phyloP scores from a whole-genome alignment of 2,329 filamentous ascomycete genomes.

The Grosmannia penicillata region DNA sequence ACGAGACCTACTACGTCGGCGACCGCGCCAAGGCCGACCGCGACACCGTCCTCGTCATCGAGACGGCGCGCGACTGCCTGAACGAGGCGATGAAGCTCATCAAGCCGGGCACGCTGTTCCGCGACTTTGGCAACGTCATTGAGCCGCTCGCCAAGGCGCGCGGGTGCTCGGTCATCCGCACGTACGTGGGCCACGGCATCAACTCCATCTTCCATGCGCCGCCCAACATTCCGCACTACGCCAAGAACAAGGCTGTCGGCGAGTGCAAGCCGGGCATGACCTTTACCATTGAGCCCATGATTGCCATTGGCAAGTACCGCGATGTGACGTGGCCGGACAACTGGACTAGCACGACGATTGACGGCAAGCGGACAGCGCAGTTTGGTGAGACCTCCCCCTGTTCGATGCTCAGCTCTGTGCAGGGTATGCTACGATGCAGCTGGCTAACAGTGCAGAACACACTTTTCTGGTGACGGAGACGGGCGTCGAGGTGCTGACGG shows the following conservation, averaged over 20 bases:
- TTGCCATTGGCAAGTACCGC: slow-evolving; percentile 76
- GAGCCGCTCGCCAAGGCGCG: slow-evolving; percentile 84
- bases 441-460: slow-evolving; percentile 41
- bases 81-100: slow-evolving; percentile 84
- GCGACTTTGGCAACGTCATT: slow-evolving; percentile 87
- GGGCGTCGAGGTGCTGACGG: slow-evolving; percentile 72
- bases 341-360: slow-evolving; percentile 90
- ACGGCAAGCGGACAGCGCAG: slow-evolving; percentile 81
- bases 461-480: slow-evolving; percentile 73
- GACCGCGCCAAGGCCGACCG: slow-evolving; percentile 72
- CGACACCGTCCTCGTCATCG: slow-evolving; percentile 79
- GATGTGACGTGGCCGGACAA: slow-evolving; percentile 98
- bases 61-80: slow-evolving; percentile 77
- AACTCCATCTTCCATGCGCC: slow-evolving; percentile 87
- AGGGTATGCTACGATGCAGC: not conserved
- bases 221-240: slow-evolving; percentile 93
- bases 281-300: slow-evolving; percentile 99
- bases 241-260: slow-evolving; percentile 94
- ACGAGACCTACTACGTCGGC: slow-evolving; percentile 97
- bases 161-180: slow-evolving; percentile 82
- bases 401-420: not conserved
- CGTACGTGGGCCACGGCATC: slow-evolving; percentile 93
- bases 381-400: slow-evolving; percentile 51
- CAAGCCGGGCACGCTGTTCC: slow-evolving; percentile 84
- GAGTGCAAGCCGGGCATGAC: slow-evolving; percentile 94